These are phyloP conservation scores for Rosa persica DNA, from an alignment of 306 rosid genomes.

Conservation along the genomic window DNA sequence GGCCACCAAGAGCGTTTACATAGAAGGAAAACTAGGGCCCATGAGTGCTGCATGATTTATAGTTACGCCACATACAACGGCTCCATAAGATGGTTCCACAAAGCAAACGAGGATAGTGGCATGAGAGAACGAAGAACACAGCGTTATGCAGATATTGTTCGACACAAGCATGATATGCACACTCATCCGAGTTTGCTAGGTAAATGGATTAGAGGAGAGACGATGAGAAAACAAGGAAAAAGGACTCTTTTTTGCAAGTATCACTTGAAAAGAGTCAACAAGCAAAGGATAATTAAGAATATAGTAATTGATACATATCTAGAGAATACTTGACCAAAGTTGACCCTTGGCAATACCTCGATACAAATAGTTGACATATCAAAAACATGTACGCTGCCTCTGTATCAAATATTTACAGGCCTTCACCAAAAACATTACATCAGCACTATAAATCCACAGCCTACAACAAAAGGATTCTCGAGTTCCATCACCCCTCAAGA, in stretches of 20 bases:
- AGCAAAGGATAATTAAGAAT: neutral
- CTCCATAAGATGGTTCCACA: too few species aligned
- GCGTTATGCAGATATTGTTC: too few species aligned
- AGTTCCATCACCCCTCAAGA: neutral
- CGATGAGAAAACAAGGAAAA: neutral
- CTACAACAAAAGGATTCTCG: neutral
- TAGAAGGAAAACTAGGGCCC: too few species aligned
- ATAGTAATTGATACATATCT: neutral
- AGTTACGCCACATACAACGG: too few species aligned
- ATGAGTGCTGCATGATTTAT: too few species aligned
- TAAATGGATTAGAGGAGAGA: too few species aligned
- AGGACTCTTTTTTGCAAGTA: neutral
- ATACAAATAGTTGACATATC: neutral
- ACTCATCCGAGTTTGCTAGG: too few species aligned
- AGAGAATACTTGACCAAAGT: neutral
- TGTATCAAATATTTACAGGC: slow-evolving; percentile 16
- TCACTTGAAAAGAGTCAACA: neutral
- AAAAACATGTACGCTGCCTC: neutral
- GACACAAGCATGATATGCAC: too few species aligned
- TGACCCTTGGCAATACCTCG: neutral
- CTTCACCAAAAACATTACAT: neutral
- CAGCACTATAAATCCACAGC: neutral
- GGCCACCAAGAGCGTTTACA: too few species aligned
- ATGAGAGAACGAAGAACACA: too few species aligned
- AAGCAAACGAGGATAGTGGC: too few species aligned